These are phyloP conservation scores for Rhodocollybia butyracea DNA, from an alignment of 768 basidiomycete species.

Conservation along the genomic window DNA sequence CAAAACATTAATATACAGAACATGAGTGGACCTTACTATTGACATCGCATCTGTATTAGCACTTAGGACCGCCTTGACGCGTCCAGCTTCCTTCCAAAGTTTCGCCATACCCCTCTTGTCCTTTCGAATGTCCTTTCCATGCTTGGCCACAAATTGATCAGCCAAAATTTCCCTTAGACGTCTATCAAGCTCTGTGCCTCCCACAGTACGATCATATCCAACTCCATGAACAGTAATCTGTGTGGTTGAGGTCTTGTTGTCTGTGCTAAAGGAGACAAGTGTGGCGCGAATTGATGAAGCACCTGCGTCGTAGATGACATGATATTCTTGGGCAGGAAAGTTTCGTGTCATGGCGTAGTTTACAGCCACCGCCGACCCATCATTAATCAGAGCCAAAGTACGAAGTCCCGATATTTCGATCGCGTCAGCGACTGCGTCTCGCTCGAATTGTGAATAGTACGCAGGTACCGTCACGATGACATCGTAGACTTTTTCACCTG, in stretches of 20 bases:
- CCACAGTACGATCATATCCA: slow-evolving; percentile 72
- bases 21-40: slow-evolving; percentile 44
- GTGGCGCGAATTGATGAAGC: slow-evolving; percentile 80
- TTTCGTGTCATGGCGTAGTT: slow-evolving; percentile 97
- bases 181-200: slow-evolving; percentile 85
- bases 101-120: slow-evolving; percentile 90
- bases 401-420: slow-evolving; percentile 87
- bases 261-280: slow-evolving; percentile 63
- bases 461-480: slow-evolving; percentile 89
- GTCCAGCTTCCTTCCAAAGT: slow-evolving; percentile 88
- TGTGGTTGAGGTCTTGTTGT: slow-evolving; percentile 51
- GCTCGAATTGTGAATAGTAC: slow-evolving; percentile 87
- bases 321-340: slow-evolving; percentile 77
- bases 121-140: slow-evolving; percentile 61
- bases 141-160: slow-evolving; percentile 68
- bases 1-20: slow-evolving; percentile 4
- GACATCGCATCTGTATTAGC: slow-evolving; percentile 83
- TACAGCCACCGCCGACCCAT: slow-evolving; percentile 92
- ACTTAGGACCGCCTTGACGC: slow-evolving; percentile 89
- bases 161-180: slow-evolving; percentile 79
- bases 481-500: slow-evolving; percentile 76
- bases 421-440: slow-evolving; percentile 89
- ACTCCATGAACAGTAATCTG: slow-evolving; percentile 76
- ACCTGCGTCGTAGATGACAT: slow-evolving; percentile 93
- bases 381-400: slow-evolving; percentile 82